These are phyloP conservation scores for Aspergillus japonicus DNA, from an alignment of 2,329 filamentous ascomycete species.

Conservation along the genomic window DNA sequence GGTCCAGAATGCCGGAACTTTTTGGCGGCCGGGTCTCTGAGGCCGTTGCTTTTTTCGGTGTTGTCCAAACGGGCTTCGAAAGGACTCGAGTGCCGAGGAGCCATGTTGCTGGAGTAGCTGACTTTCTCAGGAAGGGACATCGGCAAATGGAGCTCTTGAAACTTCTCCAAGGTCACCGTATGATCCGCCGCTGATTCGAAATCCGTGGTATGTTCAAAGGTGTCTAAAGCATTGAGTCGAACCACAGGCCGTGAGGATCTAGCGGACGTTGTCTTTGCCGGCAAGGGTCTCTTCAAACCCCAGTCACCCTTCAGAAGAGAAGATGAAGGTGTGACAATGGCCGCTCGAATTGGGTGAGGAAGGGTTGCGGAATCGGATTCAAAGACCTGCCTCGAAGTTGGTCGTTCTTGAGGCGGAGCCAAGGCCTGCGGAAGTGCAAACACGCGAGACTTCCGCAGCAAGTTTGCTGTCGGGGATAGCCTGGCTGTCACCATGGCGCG, in stretches of 20 bases:
- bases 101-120: constrained; percentile 30
- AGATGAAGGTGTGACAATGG: constrained; percentile 72
- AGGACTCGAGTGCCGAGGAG: constrained; percentile 36
- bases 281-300: constrained; percentile 85
- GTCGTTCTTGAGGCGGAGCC: constrained; percentile 57
- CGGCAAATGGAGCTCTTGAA: constrained; percentile 75
- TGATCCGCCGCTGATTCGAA: constrained; percentile 82
- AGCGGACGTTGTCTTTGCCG: constrained; percentile 69
- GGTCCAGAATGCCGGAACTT: constrained; percentile 60
- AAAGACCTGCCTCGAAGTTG: constrained; percentile 48
- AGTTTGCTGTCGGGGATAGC: constrained; percentile 60
- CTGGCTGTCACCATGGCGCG: constrained; percentile 45
- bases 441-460: constrained; percentile 83
- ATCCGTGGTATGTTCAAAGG: constrained; percentile 83
- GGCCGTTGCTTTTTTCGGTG: constrained; percentile 39
- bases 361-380: constrained; percentile 70
- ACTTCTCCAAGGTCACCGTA: constrained; percentile 77
- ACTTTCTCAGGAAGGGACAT: constrained; percentile 54
- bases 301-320: constrained; percentile 80
- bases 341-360: constrained; percentile 76
- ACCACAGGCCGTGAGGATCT: constrained; percentile 70
- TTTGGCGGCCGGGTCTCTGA: constrained; percentile 33
- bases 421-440: constrained; percentile 83
- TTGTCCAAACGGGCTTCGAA: constrained; percentile 48
- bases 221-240: constrained; percentile 75